Percentiles rank a stretch among this genome's conserved stretches.
Conservation (phyloP, 192 early-diverging fungal species). For the Backusella luteola region DNA sequence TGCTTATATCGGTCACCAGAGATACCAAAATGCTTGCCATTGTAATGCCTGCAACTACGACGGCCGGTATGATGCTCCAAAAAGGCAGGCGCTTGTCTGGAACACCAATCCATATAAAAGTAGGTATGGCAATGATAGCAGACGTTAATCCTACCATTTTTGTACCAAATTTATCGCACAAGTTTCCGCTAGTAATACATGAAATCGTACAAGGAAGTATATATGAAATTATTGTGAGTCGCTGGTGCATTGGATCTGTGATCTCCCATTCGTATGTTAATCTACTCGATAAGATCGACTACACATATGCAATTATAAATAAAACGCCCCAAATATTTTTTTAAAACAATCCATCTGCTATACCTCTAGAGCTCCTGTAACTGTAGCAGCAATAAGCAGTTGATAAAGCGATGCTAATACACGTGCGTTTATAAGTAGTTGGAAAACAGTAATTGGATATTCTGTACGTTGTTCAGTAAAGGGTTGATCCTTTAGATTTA, state of each 20-base stretch:
- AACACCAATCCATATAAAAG: conserved; percentile 10
- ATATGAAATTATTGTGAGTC: neutral
- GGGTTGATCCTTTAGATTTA: conserved; percentile 7
- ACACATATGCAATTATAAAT: neutral
- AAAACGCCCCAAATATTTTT: neutral
- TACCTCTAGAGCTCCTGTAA: conserved; percentile 11
- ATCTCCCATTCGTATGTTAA: neutral
- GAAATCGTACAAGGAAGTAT: conserved; percentile 5
- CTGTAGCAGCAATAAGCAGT: neutral
- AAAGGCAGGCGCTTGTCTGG: neutral
- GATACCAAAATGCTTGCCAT: neutral
- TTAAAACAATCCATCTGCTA: neutral
- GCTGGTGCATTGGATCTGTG: neutral
- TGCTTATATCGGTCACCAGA: neutral
- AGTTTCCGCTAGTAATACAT: neutral
- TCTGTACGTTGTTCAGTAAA: neutral
- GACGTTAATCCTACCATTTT: conserved; percentile 6
- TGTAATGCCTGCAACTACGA: neutral
- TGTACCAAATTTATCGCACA: conserved; percentile 13
- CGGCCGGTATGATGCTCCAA: conserved; percentile 1
- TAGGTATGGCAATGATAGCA: neutral
- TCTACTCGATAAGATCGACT: neutral
- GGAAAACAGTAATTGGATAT: neutral
- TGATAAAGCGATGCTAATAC: neutral
- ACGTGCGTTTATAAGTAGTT: neutral